These are phyloP conservation scores for Pichia eremophila DNA, from an alignment of 805 yeast species.

Conservation along the genomic window DNA sequence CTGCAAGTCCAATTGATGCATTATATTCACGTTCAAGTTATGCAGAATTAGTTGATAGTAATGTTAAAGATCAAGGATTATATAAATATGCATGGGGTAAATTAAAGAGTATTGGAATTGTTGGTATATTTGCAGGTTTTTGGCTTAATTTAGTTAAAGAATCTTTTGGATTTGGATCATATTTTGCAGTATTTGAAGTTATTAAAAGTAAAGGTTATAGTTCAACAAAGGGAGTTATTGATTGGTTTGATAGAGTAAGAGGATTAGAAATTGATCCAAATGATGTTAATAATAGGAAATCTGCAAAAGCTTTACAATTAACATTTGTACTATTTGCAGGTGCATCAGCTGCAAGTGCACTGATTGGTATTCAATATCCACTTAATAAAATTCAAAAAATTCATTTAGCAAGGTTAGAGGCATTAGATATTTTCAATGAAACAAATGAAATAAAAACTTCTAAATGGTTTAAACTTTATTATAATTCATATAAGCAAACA, in stretches of 20 bases:
- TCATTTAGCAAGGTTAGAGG: slow-evolving; percentile 71
- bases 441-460: slow-evolving; percentile 18
- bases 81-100: slow-evolving; percentile 72
- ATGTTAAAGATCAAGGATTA: slow-evolving; percentile 39
- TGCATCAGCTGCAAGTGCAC: slow-evolving; percentile 70
- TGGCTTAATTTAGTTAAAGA: slow-evolving; percentile 73
- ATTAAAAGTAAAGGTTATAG: slow-evolving; percentile 62
- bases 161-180: slow-evolving; percentile 72
- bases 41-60: slow-evolving; percentile 58
- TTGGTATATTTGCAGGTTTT: slow-evolving; percentile 87
- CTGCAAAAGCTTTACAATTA: slow-evolving; percentile 46
- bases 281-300: slow-evolving; percentile 15
- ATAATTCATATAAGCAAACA: slow-evolving; percentile 71
- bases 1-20: slow-evolving; percentile 92
- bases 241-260: slow-evolving; percentile 17
- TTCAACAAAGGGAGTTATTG: slow-evolving; percentile 35
- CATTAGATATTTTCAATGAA: slow-evolving; percentile 55
- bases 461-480: slow-evolving; percentile 42
- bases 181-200: slow-evolving; percentile 71
- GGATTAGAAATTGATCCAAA: slow-evolving; percentile 14
- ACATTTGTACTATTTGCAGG: slow-evolving; percentile 75
- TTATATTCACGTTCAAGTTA: slow-evolving; percentile 73
- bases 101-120: slow-evolving; percentile 61
- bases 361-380: slow-evolving; percentile 78
- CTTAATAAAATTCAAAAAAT: slow-evolving; percentile 69